Evolutionary conservation across 768 basidiomycete species (phyloP).

Genomic region (Amanita thiersii): DNA sequence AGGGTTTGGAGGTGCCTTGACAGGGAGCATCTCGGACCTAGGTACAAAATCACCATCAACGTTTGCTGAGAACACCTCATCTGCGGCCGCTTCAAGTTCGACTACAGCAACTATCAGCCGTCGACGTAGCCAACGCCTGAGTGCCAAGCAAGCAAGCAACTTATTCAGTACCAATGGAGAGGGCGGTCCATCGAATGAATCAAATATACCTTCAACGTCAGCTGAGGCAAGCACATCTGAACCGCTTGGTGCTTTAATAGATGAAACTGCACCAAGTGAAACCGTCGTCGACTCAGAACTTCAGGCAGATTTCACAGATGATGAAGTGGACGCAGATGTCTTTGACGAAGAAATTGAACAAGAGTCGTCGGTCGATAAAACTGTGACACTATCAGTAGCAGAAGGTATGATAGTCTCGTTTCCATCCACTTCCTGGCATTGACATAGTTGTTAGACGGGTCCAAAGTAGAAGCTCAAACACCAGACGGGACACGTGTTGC

Average conservation of each 20-base stretch:
- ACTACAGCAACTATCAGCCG: slow-evolving; percentile 33
- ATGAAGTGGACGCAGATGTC: slow-evolving; percentile 86
- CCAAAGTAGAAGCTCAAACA: slow-evolving; percentile 92
- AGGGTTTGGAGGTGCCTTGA: slow-evolving; percentile 49
- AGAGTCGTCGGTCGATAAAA: slow-evolving; percentile 71
- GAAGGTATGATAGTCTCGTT: slow-evolving; percentile 43
- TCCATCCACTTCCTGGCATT: slow-evolving; percentile 7
- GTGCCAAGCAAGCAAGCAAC: slow-evolving; percentile 49
- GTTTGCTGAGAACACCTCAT: slow-evolving; percentile 16
- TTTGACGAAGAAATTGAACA: slow-evolving; percentile 83
- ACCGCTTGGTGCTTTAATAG: slow-evolving; percentile 12
- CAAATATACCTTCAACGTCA: slow-evolving; percentile 8
- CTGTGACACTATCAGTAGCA: slow-evolving; percentile 74
- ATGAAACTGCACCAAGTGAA: slow-evolving; percentile 45
- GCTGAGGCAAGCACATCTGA: slow-evolving; percentile 2
- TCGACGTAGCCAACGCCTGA: slow-evolving; percentile 78
- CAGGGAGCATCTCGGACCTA: slow-evolving; percentile 25
- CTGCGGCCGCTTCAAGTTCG: slow-evolving; percentile 24
- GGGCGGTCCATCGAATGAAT: slow-evolving; percentile 6
- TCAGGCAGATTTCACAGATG: slow-evolving; percentile 73
- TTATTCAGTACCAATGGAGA: slow-evolving; percentile 11
- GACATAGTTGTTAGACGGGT: slow-evolving; percentile 53
- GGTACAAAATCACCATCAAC: slow-evolving; percentile 25
- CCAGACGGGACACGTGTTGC: slow-evolving; percentile 93
- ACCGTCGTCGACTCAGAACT: slow-evolving; percentile 56